phyloP scores from a whole-genome alignment of 208 protist genomes.

The Dictyostelium gargantuum region DNA sequence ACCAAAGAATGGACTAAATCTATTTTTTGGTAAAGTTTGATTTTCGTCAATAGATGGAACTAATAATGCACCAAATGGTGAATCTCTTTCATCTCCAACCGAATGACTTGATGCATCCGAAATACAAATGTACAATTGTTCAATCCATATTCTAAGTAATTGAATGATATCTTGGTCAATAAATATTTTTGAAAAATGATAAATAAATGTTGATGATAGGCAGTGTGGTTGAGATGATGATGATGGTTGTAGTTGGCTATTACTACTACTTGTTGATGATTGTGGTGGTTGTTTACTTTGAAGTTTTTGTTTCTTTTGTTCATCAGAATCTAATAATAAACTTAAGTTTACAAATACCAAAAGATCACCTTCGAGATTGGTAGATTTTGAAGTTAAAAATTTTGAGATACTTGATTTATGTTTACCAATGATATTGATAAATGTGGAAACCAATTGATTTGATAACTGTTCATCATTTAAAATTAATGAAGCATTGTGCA shows the following conservation, averaged over 20 bases:
- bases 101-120: background rate
- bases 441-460: background rate
- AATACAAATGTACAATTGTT: background rate
- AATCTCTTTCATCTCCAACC: background rate
- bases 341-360: background rate
- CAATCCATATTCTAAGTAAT: background rate
- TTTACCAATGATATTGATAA: background rate
- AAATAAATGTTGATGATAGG: background rate
- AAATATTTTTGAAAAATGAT: background rate
- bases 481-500: background rate
- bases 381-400: background rate
- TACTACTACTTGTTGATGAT: background rate
- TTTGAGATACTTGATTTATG: background rate
- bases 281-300: background rate
- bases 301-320: background rate
- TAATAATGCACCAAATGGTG: constrained; percentile 42
- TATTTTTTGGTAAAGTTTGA: constrained; percentile 10
- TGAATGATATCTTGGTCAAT: background rate
- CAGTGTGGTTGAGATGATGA: background rate
- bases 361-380: background rate
- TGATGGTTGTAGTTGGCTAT: background rate
- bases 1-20: constrained; percentile 22
- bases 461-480: background rate
- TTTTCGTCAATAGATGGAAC: background rate
- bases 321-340: constrained; percentile 28